Evolutionary conservation across 345 rosid genomes (phyloP).

Genomic region (Pistacia integerrima): DNA sequence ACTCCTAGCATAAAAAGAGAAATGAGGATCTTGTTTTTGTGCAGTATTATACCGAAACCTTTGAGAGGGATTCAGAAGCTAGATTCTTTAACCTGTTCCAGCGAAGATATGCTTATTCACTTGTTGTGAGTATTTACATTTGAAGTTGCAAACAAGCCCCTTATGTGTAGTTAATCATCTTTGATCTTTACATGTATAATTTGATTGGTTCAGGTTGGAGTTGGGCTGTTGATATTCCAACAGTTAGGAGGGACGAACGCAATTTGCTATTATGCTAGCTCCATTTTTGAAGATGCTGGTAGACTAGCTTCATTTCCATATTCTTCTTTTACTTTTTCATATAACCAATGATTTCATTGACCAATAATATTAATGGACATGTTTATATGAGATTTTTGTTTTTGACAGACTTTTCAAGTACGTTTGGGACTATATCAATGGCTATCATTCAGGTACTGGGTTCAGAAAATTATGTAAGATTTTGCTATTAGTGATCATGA

Average conservation of each 20-base stretch:
- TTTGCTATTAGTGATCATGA: not conserved
- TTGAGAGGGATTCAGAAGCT: conserved; percentile 31
- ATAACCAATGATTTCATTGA: not conserved
- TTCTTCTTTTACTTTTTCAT: not conserved
- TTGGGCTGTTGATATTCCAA: conserved; percentile 63
- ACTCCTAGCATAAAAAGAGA: not conserved
- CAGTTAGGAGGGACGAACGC: conserved; percentile 54
- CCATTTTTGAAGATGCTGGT: conserved; percentile 59
- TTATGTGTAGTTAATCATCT: not conserved
- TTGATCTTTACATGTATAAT: not conserved
- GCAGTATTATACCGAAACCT: conserved; percentile 43
- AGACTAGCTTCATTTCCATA: not conserved
- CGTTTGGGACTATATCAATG: conserved; percentile 8
- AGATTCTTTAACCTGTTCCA: conserved; percentile 53
- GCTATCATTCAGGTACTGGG: not conserved
- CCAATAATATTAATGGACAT: not conserved
- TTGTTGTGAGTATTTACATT: conserved; percentile 38
- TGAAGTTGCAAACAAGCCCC: not conserved
- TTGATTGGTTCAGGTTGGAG: conserved; percentile 41
- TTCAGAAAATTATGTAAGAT: not conserved
- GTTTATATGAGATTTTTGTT: not conserved
- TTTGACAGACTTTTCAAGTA: conserved; percentile 7
- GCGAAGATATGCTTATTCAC: conserved; percentile 49
- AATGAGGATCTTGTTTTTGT: not conserved
- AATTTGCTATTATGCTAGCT: conserved; percentile 41